Percentiles rank a stretch among this genome's conserved stretches.
Evolutionary conservation across 306 rosid species (phyloP).

Genomic region (cucumber (Cucumis sativus)): Cucumber_9930_V3 NC_026655.2:23110501-23111000

Average conservation of each 20-base stretch:
- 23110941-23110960: not conserved
- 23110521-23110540: not conserved
- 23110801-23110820: conserved; percentile 85
- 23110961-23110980: not conserved
- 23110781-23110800: conserved; percentile 4
- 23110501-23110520: not conserved
- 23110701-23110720: too few relatives aligned
- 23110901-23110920: conserved; percentile 84
- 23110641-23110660: not conserved
- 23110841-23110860: conserved; percentile 99
- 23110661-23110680: not conserved
- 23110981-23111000: conserved; percentile 53
- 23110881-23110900: conserved; percentile 94
- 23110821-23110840: conserved; percentile 95
- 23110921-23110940: conserved; percentile 5
- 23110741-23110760: not conserved
- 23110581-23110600: not conserved
- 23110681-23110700: not conserved
- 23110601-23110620: not conserved
- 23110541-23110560: not conserved
- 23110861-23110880: conserved; percentile 90
- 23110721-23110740: not conserved
- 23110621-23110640: not conserved
- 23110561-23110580: not conserved
- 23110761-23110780: not conserved